These are phyloP conservation scores for Aspergillus leporis DNA, from an alignment of 495 filamentous ascomycete genomes.

Conservation along the genomic window DNA sequence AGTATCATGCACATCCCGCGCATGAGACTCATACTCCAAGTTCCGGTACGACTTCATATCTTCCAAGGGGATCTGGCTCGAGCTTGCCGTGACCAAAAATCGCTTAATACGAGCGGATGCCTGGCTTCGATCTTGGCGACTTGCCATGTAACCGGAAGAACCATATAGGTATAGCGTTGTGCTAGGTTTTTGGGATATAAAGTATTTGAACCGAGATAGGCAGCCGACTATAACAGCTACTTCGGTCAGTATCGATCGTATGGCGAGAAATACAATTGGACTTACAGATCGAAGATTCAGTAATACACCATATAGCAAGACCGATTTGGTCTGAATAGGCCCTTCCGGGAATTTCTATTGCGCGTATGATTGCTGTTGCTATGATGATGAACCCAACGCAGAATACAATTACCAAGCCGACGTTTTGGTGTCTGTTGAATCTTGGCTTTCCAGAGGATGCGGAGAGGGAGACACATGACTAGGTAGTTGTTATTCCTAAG, in stretches of 20 bases:
- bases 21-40: slow-evolving; percentile 11
- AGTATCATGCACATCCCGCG: slow-evolving; percentile 8
- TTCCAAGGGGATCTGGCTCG: not conserved
- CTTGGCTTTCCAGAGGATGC: slow-evolving; percentile 28
- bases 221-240: slow-evolving; percentile 50
- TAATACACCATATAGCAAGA: slow-evolving; percentile 34
- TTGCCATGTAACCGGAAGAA: not conserved
- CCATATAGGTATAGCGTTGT: slow-evolving; percentile 12
- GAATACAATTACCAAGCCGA: slow-evolving; percentile 33
- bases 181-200: slow-evolving; percentile 16
- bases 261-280: not conserved
- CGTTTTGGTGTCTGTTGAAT: slow-evolving; percentile 32
- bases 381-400: slow-evolving; percentile 35
- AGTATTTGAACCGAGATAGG: slow-evolving; percentile 46
- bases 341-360: slow-evolving; percentile 28
- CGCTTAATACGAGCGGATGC: slow-evolving; percentile 4
- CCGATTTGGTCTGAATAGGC: slow-evolving; percentile 24
- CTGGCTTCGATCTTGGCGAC: slow-evolving; percentile 7
- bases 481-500: not conserved
- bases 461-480: slow-evolving; percentile 38
- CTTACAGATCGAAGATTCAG: slow-evolving; percentile 35
- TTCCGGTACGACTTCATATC: slow-evolving; percentile 1
- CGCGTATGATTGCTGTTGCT: slow-evolving; percentile 32
- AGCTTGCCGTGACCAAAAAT: not conserved
- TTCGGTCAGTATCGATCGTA: not conserved